Evolutionary conservation across 2,329 filamentous ascomycete species (phyloP).

Genomic region (Fusarium oligoseptatum): DNA sequence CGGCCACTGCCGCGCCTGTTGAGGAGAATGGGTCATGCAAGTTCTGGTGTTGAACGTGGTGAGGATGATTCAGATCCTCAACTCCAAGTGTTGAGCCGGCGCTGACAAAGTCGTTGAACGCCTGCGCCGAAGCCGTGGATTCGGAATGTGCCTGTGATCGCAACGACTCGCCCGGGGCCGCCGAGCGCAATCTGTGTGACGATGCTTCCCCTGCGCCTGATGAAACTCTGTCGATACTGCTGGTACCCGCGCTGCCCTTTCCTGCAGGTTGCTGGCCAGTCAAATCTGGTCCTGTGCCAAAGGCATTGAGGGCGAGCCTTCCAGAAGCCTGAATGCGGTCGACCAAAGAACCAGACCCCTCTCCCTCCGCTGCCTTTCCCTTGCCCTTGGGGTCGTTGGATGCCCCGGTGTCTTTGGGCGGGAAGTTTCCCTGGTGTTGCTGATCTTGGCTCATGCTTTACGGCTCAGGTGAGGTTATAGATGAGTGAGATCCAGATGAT

Average conservation of each 20-base stretch:
- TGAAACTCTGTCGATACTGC: constrained; percentile 26
- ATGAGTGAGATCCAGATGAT: neutral
- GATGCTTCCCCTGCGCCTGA: constrained; percentile 37
- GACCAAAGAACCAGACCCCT: constrained; percentile 26
- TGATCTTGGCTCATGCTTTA: constrained; percentile 29
- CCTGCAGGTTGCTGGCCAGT: constrained; percentile 28
- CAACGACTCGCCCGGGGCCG: constrained; percentile 31
- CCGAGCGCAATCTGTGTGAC: constrained; percentile 36
- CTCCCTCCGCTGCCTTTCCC: constrained; percentile 33
- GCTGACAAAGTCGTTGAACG: constrained; percentile 44
- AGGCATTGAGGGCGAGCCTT: constrained; percentile 44
- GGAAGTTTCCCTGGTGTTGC: neutral
- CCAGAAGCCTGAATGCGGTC: constrained; percentile 48
- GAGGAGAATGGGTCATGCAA: neutral
- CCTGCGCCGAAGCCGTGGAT: constrained; percentile 51
- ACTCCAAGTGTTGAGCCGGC: constrained; percentile 25
- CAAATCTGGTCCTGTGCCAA: constrained; percentile 36
- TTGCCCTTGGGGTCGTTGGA: constrained; percentile 33
- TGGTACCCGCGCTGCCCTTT: constrained; percentile 37
- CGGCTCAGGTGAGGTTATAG: neutral
- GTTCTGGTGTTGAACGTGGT: neutral
- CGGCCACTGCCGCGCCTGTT: constrained; percentile 9
- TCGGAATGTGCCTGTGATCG: constrained; percentile 24
- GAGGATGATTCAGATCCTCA: constrained; percentile 7
- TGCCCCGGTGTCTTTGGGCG: neutral